These are phyloP conservation scores for Noccaea caerulescens DNA, from an alignment of 345 rosid species.

Conservation along the genomic window DNA sequence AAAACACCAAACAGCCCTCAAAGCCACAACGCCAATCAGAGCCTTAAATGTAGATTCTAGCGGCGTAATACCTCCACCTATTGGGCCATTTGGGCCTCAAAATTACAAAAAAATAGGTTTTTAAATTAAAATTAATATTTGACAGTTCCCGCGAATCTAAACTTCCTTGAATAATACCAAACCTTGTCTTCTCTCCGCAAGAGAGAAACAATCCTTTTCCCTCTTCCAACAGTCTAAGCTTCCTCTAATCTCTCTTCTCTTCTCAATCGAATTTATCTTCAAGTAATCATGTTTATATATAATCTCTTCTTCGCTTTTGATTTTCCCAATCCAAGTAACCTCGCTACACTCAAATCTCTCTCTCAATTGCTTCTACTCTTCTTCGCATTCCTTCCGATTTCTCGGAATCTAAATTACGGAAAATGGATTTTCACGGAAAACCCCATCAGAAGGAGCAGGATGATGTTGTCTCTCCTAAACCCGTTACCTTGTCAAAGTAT, in stretches of 20 bases:
- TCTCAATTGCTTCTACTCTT: not conserved
- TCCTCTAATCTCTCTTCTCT: slow-evolving; percentile 48
- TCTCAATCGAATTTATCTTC: slow-evolving; percentile 33
- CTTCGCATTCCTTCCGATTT: not conserved
- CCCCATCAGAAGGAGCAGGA: slow-evolving; percentile 31
- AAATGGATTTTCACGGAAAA: slow-evolving; percentile 42
- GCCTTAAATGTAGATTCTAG: not conserved
- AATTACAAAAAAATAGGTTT: not conserved
- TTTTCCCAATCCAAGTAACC: slow-evolving; percentile 19
- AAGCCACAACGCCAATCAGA: too few relatives aligned
- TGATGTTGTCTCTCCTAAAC: not conserved
- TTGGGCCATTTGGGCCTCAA: slow-evolving; percentile 26
- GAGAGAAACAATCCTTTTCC: slow-evolving; percentile 68
- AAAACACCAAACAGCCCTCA: too few relatives aligned
- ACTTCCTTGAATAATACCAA: slow-evolving; percentile 61
- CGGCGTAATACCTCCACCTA: not conserved
- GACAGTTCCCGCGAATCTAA: slow-evolving; percentile 63
- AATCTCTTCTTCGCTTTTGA: slow-evolving; percentile 33
- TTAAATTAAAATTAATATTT: not conserved
- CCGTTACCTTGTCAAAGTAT: slow-evolving; percentile 47
- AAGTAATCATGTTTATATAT: slow-evolving; percentile 35
- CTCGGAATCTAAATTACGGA: not conserved
- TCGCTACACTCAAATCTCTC: not conserved
- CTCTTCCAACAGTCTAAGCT: slow-evolving; percentile 50
- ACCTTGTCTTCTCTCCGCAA: slow-evolving; percentile 47